Base-by-base conservation (phyloP, 2,329 filamentous ascomycete genomes). In the Ceratocystis ficicola region DNA sequence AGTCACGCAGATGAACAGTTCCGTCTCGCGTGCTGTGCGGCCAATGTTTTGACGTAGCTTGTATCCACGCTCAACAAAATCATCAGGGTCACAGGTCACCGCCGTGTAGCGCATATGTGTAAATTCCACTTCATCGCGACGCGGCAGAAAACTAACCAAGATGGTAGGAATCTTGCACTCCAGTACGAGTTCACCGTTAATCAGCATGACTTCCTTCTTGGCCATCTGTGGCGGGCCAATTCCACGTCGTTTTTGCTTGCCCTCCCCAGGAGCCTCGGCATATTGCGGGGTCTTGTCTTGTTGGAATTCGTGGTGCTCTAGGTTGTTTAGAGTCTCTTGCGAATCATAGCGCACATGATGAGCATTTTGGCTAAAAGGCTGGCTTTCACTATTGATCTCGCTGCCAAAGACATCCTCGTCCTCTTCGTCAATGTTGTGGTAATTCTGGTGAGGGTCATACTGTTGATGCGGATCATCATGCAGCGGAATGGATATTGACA, bases 161-260 rank as follows among this genome's bases (percentile, higher is more conserved):
- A 97, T 99, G 0, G 94, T 99, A 0, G 95, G 94, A 70, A 99
- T 99, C 77, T 99, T 99, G 81, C 94, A 97, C 78, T 99, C 94
- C 60, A 99, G 81, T 67, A 99, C 93, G 64, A 99, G 86, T 76
- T 99, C 93, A 73, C 94, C 94, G 73, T 99, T 97, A 81, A 97
- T 95, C 57, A 99, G 83, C 72, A 90, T 87, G 65, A 99, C 94
- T 75, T 97, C 93, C 73, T 95, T 96, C 76, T 87, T 94, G 10
- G 88, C 85, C 84, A 93, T 93, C 72, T 96, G 90, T 2, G 90
- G 90, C 36, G 88, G 83, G 70, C 93, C 85, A 32, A 93, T 90
- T 66, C 94, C 94, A 72, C 94, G 84, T 66, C 94, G 85, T 73
- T 90, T 86, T 73, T 99, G 94, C 66, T 89, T 88, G 7, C 90